Evolutionary conservation across 1,284 basidiomycete genomes (phyloP), one percentile per base, ranked within the genome.

Genomic region (Polyporus tsugae): DNA sequence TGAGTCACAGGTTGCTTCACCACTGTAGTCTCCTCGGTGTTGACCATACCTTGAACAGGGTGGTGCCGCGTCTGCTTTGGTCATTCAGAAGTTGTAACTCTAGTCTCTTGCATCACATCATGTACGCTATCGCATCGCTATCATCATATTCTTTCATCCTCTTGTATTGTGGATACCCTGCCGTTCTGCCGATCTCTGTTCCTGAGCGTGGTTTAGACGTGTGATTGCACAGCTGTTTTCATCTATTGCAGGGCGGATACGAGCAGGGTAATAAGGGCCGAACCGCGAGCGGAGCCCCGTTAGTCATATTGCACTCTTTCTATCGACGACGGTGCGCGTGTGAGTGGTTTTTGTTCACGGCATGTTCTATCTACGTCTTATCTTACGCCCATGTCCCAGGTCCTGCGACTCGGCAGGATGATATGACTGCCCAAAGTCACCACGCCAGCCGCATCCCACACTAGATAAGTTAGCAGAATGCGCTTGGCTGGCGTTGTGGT

Each of bases 31-130:
- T 42, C 19, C 46, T 64, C 29, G 46, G 62, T 76, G 44, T 74
- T 70, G 35, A 66, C 65, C 66, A 72, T 70, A 68, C 66, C 33
- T 70, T 46, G 52, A 62, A 60, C 73, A 95, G 94, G 95, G 96
- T 79, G 96, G 96, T 77, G 96, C 95, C 70, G 95, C 95, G 65
- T 95, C 95, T 65, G 95, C 96, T 57, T 86, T 98, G 75, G 87
- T 98, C 73, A 88, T 98, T 73, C 95, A 97, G 84, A 94, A 90
- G 78, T 79, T 97, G 77, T 97, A 84, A 86, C 67, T 59, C 44
- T 72, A 72, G 66, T 41, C 49, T 22, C 22, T 62, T 36, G 35
- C 60, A 62, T 62, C 53, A 72, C 39, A 68, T 63, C 59, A 64
- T 68, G 72, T 73, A 74, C 70, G 68, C 72, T 76, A 65, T 76